phyloP scores from a whole-genome alignment of 176 grass and related monocot species.

The Metroxylon sagu region DNA sequence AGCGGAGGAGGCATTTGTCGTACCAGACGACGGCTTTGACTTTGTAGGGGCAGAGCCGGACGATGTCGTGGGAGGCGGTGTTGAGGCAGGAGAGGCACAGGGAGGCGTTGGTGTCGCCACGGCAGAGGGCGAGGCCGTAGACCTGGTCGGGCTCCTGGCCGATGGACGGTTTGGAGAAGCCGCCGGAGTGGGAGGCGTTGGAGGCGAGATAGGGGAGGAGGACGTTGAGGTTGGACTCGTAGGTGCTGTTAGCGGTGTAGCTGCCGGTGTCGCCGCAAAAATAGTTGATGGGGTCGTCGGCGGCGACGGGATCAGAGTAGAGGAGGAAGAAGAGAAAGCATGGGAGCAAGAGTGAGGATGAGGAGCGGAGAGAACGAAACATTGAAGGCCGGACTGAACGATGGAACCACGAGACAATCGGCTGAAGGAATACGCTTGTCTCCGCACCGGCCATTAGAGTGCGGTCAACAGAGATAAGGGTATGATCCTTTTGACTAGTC shows the following conservation, averaged over 20 bases:
- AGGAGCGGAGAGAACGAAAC: no score
- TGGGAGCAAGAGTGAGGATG: no score
- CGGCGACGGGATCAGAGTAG: no score
- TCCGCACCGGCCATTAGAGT: no score
- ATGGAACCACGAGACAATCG: no score
- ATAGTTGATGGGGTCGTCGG: conserved; percentile 2
- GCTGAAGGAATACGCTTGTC: no score
- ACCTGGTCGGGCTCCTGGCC: conserved; percentile 1
- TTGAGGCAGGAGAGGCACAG: conserved; percentile 36
- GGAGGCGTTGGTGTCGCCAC: conserved; percentile 23
- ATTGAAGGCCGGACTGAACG: no score
- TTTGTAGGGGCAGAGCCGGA: conserved; percentile 3
- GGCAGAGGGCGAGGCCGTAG: conserved; percentile 42
- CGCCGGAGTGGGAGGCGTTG: conserved; percentile 3
- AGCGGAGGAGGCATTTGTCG: conserved; percentile 36
- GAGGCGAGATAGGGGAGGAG: conserved; percentile 6
- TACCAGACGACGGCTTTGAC: conserved; percentile 22
- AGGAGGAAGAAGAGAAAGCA: no score
- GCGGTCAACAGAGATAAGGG: no score
- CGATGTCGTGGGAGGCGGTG: neutral
- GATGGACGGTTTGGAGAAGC: conserved; percentile 15
- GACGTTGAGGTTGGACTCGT: conserved; percentile 4
- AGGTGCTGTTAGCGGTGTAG: conserved; percentile 34
- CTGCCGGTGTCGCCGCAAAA: conserved; percentile 8
- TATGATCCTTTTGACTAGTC: no score